Percentiles rank a stretch among this genome's conserved stretches.
Evolutionary conservation across 495 filamentous ascomycete species (phyloP).

Genomic region (Ramalina peruviana): DNA sequence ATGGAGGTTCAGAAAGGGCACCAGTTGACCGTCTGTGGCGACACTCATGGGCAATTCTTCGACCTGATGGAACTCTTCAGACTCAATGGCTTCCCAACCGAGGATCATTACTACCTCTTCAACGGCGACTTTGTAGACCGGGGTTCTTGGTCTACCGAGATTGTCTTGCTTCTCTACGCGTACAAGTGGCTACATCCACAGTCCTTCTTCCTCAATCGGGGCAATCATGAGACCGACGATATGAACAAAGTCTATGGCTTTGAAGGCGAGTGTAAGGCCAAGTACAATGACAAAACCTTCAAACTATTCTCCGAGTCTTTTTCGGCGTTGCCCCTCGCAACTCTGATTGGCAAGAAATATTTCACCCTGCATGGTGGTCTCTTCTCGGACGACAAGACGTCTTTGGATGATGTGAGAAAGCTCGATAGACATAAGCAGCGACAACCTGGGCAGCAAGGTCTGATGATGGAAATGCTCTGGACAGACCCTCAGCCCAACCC

Average conservation of each 20-base stretch:
- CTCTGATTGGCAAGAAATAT: slow-evolving; percentile 81
- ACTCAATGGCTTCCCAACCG: slow-evolving; percentile 70
- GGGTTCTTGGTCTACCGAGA: slow-evolving; percentile 94
- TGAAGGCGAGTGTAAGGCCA: slow-evolving; percentile 93
- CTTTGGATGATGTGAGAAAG: slow-evolving; percentile 85
- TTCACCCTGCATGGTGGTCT: slow-evolving; percentile 90
- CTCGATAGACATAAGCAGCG: slow-evolving; percentile 82
- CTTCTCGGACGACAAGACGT: slow-evolving; percentile 92
- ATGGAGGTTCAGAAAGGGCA: slow-evolving; percentile 63
- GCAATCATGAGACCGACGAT: slow-evolving; percentile 98
- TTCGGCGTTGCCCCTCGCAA: slow-evolving; percentile 85
- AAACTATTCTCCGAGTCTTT: slow-evolving; percentile 98
- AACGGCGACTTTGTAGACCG: slow-evolving; percentile 98
- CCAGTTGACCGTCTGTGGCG: slow-evolving; percentile 85
- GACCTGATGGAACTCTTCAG: slow-evolving; percentile 94
- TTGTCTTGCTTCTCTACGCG: slow-evolving; percentile 83
- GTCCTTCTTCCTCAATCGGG: slow-evolving; percentile 88
- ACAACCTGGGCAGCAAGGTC: slow-evolving; percentile 84
- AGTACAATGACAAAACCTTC: slow-evolving; percentile 92
- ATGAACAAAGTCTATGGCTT: slow-evolving; percentile 99
- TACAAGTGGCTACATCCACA: slow-evolving; percentile 91
- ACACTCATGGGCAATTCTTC: slow-evolving; percentile 98
- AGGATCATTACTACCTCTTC: slow-evolving; percentile 87
- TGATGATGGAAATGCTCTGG: slow-evolving; percentile 99
- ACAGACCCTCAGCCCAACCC: slow-evolving; percentile 82